Conservation (phyloP, 306 rosid genomes). For the Morella rubra region DNA sequence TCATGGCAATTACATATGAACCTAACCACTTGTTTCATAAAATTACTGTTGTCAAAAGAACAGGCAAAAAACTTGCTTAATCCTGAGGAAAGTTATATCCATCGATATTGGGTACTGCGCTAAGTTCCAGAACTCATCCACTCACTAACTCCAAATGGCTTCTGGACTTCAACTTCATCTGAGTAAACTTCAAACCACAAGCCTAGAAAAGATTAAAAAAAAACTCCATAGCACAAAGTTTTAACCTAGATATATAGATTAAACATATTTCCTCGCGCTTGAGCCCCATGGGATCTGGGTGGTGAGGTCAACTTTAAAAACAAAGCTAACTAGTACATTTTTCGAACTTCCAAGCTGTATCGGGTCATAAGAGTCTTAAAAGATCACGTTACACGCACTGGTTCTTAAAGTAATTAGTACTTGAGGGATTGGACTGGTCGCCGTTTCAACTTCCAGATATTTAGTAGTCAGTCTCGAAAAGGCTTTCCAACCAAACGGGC, state of each 20-base stretch:
- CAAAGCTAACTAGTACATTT: neutral
- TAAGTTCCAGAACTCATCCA: neutral
- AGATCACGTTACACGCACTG: neutral
- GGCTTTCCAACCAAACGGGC: neutral
- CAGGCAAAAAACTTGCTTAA: neutral
- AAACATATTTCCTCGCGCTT: neutral
- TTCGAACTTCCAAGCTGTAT: constrained; percentile 33
- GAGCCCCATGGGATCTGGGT: constrained; percentile 10
- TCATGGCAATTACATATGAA: neutral
- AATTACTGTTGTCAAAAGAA: neutral
- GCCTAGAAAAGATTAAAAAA: too few species aligned
- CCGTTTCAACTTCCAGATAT: neutral
- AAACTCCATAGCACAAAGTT: neutral
- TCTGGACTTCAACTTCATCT: neutral
- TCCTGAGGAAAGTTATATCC: neutral
- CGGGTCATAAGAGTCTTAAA: neutral
- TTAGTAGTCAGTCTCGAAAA: neutral
- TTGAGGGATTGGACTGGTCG: too few species aligned
- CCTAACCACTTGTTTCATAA: neutral
- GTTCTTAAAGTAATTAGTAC: too few species aligned
- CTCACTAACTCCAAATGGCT: neutral
- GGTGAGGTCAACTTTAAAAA: neutral
- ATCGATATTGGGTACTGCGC: too few species aligned
- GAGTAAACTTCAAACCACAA: too few species aligned
- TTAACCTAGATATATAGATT: neutral